These are phyloP conservation scores for Debaryomyces singareniensis DNA, from an alignment of 1,139 yeast species.

Conservation along the genomic window DNA sequence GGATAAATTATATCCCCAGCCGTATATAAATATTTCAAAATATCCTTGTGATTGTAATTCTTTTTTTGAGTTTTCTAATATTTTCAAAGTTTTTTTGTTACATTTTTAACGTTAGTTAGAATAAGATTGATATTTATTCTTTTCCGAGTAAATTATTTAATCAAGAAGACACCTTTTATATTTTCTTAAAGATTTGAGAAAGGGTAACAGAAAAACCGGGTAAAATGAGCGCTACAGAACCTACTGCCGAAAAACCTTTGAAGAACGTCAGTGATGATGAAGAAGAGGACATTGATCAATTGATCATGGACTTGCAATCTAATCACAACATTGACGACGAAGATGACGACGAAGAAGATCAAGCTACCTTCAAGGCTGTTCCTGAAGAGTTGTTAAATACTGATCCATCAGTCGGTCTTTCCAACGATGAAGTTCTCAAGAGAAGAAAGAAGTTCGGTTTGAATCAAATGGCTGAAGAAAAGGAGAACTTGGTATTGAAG, in stretches of 20 bases:
- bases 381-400: slow-evolving; percentile 90
- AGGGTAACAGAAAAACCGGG: background rate
- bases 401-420: slow-evolving; percentile 75
- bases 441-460: slow-evolving; percentile 93
- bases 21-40: slow-evolving; percentile 7
- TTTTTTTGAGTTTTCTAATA: no score
- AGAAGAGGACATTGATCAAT: slow-evolving; percentile 84
- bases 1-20: slow-evolving; percentile 2
- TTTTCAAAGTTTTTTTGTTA: slow-evolving; percentile 1
- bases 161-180: slow-evolving; percentile 3
- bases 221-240: slow-evolving; percentile 44
- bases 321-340: slow-evolving; percentile 49
- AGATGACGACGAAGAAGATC: slow-evolving; percentile 46
- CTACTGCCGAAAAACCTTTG: slow-evolving; percentile 42
- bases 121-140: slow-evolving; percentile 2
- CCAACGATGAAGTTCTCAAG: slow-evolving; percentile 72
- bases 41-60: slow-evolving; percentile 1
- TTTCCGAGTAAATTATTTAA: slow-evolving; percentile 3
- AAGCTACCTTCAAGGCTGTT: slow-evolving; percentile 53
- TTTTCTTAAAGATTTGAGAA: background rate
- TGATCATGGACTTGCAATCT: slow-evolving; percentile 85
- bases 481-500: slow-evolving; percentile 76
- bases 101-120: slow-evolving; percentile 1
- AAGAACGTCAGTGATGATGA: slow-evolving; percentile 56
- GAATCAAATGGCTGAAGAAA: slow-evolving; percentile 93